phyloP scores from a whole-genome alignment of 805 yeast species.

The Nematodospora valgi region DNA sequence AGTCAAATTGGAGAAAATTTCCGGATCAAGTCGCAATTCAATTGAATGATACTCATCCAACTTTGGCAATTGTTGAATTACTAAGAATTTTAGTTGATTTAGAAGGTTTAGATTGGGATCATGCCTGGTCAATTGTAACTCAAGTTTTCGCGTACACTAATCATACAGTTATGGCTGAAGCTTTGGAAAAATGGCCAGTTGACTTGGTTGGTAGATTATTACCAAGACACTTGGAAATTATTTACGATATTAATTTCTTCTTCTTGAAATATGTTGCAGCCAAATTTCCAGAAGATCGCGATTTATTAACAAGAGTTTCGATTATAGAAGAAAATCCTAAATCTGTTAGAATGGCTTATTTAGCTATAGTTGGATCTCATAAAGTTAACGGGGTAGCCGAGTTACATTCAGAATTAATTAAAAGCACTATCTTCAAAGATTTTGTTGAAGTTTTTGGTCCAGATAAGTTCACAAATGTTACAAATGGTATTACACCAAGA shows the following conservation, averaged over 20 bases:
- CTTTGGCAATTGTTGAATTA: conserved; percentile 84
- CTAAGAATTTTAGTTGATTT: conserved; percentile 82
- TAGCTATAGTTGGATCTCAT: conserved; percentile 90
- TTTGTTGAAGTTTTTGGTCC: conserved; percentile 79
- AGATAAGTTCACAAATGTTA: conserved; percentile 84
- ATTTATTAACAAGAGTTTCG: conserved; percentile 66
- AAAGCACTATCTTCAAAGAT: conserved; percentile 85
- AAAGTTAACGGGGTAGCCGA: conserved; percentile 96
- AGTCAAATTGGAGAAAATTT: conserved; percentile 75
- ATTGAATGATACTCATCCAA: conserved; percentile 93
- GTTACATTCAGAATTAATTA: conserved; percentile 85
- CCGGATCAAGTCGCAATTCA: conserved; percentile 88
- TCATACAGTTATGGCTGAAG: conserved; percentile 94
- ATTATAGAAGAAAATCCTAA: conserved; percentile 76
- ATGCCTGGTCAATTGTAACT: conserved; percentile 82
- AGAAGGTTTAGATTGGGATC: conserved; percentile 77
- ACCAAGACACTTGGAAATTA: conserved; percentile 89
- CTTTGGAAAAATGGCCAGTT: conserved; percentile 94
- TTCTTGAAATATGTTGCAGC: conserved; percentile 76
- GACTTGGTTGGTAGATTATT: conserved; percentile 71
- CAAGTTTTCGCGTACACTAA: conserved; percentile 86
- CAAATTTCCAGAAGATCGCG: conserved; percentile 72
- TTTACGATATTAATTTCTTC: conserved; percentile 77
- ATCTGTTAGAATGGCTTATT: conserved; percentile 86
- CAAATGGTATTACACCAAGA: conserved; percentile 95